phyloP scores from a whole-genome alignment of 495 filamentous ascomycete genomes.

The Xanthoparmelia taractica region DNA sequence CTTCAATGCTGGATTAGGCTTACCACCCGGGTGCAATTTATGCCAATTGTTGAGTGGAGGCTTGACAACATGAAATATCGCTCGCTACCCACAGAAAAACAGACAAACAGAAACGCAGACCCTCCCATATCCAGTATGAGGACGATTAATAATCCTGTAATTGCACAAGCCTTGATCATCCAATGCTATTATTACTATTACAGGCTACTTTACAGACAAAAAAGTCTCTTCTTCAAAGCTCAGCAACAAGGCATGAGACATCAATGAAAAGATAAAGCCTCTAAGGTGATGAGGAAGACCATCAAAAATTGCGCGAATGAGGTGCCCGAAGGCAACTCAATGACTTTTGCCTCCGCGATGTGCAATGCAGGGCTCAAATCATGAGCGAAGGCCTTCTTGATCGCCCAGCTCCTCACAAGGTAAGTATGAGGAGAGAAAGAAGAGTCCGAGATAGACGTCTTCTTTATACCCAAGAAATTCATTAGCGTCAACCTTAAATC shows the following conservation, averaged over 20 bases:
- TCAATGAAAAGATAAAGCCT: constrained; percentile 48
- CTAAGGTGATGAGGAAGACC: constrained; percentile 34
- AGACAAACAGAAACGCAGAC: too few species aligned
- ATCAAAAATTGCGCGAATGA: constrained; percentile 66
- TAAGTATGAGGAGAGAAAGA: constrained; percentile 58
- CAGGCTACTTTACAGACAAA: background rate
- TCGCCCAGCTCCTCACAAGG: constrained; percentile 58
- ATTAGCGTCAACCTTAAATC: background rate
- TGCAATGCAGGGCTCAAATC: constrained; percentile 68
- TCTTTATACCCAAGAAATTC: background rate
- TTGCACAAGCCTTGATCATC: too few species aligned
- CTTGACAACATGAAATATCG: too few species aligned
- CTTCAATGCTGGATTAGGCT: too few species aligned
- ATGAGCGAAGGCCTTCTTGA: constrained; percentile 55
- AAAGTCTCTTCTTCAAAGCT: constrained; percentile 43
- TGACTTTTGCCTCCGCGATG: constrained; percentile 59
- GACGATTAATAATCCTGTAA: too few species aligned
- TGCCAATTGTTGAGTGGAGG: too few species aligned
- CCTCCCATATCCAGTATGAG: too few species aligned
- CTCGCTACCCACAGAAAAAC: too few species aligned
- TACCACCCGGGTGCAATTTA: too few species aligned
- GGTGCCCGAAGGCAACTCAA: constrained; percentile 64
- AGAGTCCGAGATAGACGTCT: background rate
- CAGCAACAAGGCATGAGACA: constrained; percentile 36
- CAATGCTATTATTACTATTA: too few species aligned